phyloP scores from a whole-genome alignment of 1,284 basidiomycete genomes.

The Tylopilus orsonianus region DNA sequence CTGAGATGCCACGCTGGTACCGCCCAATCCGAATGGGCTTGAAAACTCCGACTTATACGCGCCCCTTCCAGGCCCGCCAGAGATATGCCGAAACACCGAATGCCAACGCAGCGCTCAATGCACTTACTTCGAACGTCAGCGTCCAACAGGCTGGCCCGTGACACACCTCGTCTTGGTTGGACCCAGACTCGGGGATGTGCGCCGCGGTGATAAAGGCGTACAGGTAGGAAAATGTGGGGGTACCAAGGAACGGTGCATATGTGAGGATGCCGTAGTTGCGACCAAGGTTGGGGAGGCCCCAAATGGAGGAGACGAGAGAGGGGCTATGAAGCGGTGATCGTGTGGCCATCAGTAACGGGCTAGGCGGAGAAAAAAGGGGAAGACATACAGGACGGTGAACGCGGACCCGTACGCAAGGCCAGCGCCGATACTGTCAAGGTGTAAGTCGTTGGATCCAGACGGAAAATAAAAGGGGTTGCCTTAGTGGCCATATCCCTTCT shows the following conservation, averaged over 20 bases:
- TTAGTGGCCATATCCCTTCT: slow-evolving; percentile 58
- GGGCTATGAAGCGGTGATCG: slow-evolving; percentile 43
- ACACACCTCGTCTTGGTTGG: slow-evolving; percentile 44
- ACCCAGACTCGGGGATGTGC: slow-evolving; percentile 38
- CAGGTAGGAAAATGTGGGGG: slow-evolving; percentile 70
- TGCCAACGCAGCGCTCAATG: slow-evolving; percentile 44
- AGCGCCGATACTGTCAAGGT: slow-evolving; percentile 45
- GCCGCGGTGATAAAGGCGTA: slow-evolving; percentile 65
- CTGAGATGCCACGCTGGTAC: no score
- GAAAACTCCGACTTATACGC: slow-evolving; percentile 38
- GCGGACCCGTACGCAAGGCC: slow-evolving; percentile 66
- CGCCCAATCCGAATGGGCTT: no score
- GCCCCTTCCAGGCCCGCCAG: slow-evolving; percentile 62
- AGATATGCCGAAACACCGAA: slow-evolving; percentile 45
- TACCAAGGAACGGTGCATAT: slow-evolving; percentile 72
- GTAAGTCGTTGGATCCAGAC: neutral
- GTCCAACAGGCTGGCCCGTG: slow-evolving; percentile 62
- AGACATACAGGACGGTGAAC: slow-evolving; percentile 67
- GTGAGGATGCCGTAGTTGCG: slow-evolving; percentile 74
- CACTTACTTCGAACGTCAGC: slow-evolving; percentile 58
- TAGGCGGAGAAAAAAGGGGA: neutral
- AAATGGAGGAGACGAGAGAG: slow-evolving; percentile 65
- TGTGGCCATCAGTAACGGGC: neutral
- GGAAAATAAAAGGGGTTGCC: slow-evolving; percentile 38
- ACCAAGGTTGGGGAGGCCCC: slow-evolving; percentile 66